These are phyloP conservation scores for Epichloe baconii DNA, from an alignment of 2,329 filamentous ascomycete species.

Conservation along the genomic window DNA sequence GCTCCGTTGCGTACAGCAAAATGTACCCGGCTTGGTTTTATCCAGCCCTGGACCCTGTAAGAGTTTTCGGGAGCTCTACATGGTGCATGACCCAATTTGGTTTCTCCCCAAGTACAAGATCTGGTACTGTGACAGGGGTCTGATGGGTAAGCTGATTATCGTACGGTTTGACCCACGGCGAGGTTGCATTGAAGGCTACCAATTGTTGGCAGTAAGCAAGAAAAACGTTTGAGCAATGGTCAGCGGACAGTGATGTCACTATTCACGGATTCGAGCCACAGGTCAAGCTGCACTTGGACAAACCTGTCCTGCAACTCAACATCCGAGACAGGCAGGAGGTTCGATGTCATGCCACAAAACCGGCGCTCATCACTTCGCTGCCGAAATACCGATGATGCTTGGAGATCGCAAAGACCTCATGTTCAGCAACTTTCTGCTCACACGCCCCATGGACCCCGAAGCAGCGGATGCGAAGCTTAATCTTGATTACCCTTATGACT, in stretches of 20 bases:
- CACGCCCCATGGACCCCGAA: slow-evolving; percentile 33
- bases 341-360: slow-evolving; percentile 10
- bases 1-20: slow-evolving; percentile 54
- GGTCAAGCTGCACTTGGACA: slow-evolving; percentile 60
- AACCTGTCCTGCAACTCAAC: slow-evolving; percentile 51
- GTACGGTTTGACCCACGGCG: slow-evolving; percentile 61
- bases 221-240: slow-evolving; percentile 49
- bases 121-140: slow-evolving; percentile 69
- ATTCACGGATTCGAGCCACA: slow-evolving; percentile 62
- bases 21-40: slow-evolving; percentile 46
- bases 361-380: slow-evolving; percentile 27
- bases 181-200: slow-evolving; percentile 70
- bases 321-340: slow-evolving; percentile 12
- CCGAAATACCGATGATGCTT: slow-evolving; percentile 40
- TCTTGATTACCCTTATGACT: slow-evolving; percentile 29
- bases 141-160: slow-evolving; percentile 63
- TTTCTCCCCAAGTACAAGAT: slow-evolving; percentile 69
- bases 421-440: slow-evolving; percentile 56
- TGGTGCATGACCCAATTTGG: slow-evolving; percentile 68
- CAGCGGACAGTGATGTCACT: slow-evolving; percentile 48
- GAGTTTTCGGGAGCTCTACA: slow-evolving; percentile 59
- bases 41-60: slow-evolving; percentile 42
- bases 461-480: slow-evolving; percentile 18
- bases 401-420: slow-evolving; percentile 34
- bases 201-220: slow-evolving; percentile 53